These are phyloP conservation scores for Stagonosporopsis chrysanthemi DNA, from an alignment of 2,329 filamentous ascomycete genomes.

Conservation along the genomic window DNA sequence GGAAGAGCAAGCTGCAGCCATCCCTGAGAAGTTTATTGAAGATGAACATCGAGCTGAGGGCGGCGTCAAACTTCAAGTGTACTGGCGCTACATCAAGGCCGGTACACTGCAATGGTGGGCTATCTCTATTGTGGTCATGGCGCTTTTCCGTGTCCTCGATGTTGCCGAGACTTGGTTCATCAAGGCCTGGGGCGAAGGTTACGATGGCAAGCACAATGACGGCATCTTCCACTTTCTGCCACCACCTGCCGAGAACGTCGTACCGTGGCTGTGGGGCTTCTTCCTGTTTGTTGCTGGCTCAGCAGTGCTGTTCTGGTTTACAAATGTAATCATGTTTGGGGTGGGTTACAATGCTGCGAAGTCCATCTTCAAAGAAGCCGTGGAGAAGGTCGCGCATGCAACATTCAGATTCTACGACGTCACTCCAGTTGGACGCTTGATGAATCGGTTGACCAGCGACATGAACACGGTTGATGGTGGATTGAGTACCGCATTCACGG, in stretches of 20 bases:
- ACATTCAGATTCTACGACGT: slow-evolving; percentile 92
- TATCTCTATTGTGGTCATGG: slow-evolving; percentile 68
- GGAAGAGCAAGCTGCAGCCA: slow-evolving; percentile 57
- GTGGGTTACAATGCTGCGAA: slow-evolving; percentile 82
- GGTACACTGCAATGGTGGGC: slow-evolving; percentile 79
- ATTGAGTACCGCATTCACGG: slow-evolving; percentile 77
- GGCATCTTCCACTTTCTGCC: slow-evolving; percentile 62
- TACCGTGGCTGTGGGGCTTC: slow-evolving; percentile 78
- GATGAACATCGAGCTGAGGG: slow-evolving; percentile 78
- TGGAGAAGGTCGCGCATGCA: slow-evolving; percentile 76
- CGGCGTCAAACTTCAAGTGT: slow-evolving; percentile 76
- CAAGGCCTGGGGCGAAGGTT: slow-evolving; percentile 86
- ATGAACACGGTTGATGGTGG: slow-evolving; percentile 89
- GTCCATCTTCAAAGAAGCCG: slow-evolving; percentile 74
- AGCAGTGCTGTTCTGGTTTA: slow-evolving; percentile 59
- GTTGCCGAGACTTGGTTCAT: slow-evolving; percentile 80
- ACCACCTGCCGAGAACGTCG: slow-evolving; percentile 69
- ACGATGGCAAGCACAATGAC: slow-evolving; percentile 53
- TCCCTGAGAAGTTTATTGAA: slow-evolving; percentile 79
- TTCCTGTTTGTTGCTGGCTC: slow-evolving; percentile 61
- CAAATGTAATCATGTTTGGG: slow-evolving; percentile 73
- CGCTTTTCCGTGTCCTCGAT: slow-evolving; percentile 68
- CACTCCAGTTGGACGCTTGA: slow-evolving; percentile 85
- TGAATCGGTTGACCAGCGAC: slow-evolving; percentile 91
- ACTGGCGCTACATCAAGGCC: slow-evolving; percentile 85